A percentile compares a stretch with the other conserved stretches of the same genome.
Evolutionary conservation across 2,329 filamentous ascomycete species (phyloP).

Genomic region (Dryadomyces quercus-mongolicae): DNA sequence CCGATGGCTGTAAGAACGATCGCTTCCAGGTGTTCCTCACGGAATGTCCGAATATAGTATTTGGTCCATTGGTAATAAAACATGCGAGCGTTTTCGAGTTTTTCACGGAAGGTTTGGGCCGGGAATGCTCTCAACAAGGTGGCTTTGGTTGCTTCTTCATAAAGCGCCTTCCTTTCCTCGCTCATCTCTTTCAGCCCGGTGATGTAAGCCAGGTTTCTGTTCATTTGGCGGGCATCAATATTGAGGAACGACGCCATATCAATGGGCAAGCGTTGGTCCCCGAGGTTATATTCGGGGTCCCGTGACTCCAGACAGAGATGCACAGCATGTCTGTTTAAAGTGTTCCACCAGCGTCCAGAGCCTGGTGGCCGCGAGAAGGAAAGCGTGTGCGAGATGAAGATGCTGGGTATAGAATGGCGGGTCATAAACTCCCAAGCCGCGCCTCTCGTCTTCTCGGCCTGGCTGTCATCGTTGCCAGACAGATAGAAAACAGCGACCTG

Average conservation of each 20-base stretch:
- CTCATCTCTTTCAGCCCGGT: slow-evolving; percentile 23
- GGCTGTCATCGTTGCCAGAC: slow-evolving; percentile 27
- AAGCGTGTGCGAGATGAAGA: slow-evolving; percentile 34
- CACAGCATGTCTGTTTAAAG: slow-evolving; percentile 28
- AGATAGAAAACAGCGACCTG: slow-evolving; percentile 38
- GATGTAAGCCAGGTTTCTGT: slow-evolving; percentile 37
- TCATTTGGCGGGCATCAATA: slow-evolving; percentile 40
- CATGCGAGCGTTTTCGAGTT: too few species aligned
- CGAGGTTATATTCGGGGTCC: slow-evolving; percentile 21
- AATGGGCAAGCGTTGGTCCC: slow-evolving; percentile 31
- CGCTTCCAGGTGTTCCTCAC: background rate
- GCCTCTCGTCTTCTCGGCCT: slow-evolving; percentile 24
- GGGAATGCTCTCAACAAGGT: background rate
- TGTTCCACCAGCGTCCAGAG: slow-evolving; percentile 21
- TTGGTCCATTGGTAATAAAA: too few species aligned
- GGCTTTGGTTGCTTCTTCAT: background rate
- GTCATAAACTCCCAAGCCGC: slow-evolving; percentile 34
- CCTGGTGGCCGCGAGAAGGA: slow-evolving; percentile 20
- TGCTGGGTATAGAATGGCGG: slow-evolving; percentile 31
- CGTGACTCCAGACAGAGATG: slow-evolving; percentile 35
- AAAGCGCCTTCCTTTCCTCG: too few species aligned
- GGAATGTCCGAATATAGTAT: too few species aligned
- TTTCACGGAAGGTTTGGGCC: too few species aligned
- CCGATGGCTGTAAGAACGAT: background rate
- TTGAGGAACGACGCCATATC: slow-evolving; percentile 36